Evolutionary conservation across 345 rosid species (phyloP).

Genomic region (Dipteronia dyeriana): DNA sequence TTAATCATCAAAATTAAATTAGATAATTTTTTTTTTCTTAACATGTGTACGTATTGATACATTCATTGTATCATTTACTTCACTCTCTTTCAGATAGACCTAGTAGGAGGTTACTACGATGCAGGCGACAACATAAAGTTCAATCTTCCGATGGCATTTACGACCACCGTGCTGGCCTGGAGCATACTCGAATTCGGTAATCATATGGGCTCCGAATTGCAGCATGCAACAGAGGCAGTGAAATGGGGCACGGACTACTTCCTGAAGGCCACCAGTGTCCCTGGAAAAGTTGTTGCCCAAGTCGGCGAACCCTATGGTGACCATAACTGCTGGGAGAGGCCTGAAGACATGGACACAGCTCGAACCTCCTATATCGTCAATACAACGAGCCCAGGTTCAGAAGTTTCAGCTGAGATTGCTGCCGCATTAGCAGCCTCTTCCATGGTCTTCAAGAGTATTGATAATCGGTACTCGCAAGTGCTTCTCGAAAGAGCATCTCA

Average conservation of each 20-base stretch:
- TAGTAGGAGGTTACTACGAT: conserved; percentile 79
- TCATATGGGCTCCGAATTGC: conserved; percentile 41
- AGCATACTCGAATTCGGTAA: conserved; percentile 69
- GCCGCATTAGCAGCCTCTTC: conserved; percentile 89
- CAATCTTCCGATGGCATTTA: conserved; percentile 83
- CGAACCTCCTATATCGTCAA: conserved; percentile 65
- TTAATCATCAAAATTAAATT: no score
- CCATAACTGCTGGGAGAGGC: conserved; percentile 84
- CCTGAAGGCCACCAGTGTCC: conserved; percentile 56
- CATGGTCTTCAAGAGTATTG: conserved; percentile 46
- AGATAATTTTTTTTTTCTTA: no score
- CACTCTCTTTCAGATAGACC: conserved; percentile 36
- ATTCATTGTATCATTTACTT: neutral
- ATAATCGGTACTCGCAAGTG: conserved; percentile 37
- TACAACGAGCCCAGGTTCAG: conserved; percentile 60
- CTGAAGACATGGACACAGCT: conserved; percentile 93
- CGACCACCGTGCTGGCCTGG: conserved; percentile 74
- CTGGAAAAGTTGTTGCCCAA: conserved; percentile 31
- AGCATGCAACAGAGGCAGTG: conserved; percentile 52
- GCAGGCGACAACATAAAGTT: conserved; percentile 91
- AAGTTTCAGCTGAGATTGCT: conserved; percentile 75
- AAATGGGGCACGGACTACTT: conserved; percentile 84
- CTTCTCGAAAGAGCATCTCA: conserved; percentile 49
- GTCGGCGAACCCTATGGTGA: conserved; percentile 67
- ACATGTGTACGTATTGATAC: no score